phyloP scores from a whole-genome alignment of 176 grass and related monocot species.

The Eleusine indica region DNA sequence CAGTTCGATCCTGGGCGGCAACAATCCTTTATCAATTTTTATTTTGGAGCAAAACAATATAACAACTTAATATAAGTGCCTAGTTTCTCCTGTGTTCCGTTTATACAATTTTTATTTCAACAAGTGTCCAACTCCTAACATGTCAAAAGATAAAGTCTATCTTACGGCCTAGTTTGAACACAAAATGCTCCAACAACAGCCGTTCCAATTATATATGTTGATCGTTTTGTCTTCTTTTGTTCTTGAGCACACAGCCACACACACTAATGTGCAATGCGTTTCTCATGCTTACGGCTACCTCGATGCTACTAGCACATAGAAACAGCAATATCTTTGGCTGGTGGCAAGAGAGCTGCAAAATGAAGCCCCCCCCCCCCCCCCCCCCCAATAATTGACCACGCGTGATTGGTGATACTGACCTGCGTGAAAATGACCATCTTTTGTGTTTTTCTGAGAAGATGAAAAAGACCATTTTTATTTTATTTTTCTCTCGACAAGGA shows the following conservation, averaged over 20 bases:
- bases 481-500: background rate
- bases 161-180: background rate
- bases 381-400: slow-evolving; percentile 14
- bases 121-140: background rate
- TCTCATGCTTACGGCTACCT: background rate
- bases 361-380: background rate
- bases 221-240: background rate
- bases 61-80: no score
- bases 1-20: slow-evolving; percentile 90
- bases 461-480: slow-evolving; percentile 32
- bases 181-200: background rate
- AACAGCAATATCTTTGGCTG: slow-evolving; percentile 25
- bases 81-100: background rate
- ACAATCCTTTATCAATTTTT: slow-evolving; percentile 10
- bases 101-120: background rate
- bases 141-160: background rate
- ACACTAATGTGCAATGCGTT: background rate
- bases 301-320: background rate
- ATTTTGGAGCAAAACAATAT: background rate
- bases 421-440: slow-evolving; percentile 37
- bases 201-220: background rate
- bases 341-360: background rate
- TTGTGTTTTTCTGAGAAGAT: background rate
- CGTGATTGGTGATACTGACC: background rate
- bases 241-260: background rate